These are phyloP conservation scores for Metarhizium humberi DNA, from an alignment of 2,329 filamentous ascomycete genomes.

Conservation along the genomic window DNA sequence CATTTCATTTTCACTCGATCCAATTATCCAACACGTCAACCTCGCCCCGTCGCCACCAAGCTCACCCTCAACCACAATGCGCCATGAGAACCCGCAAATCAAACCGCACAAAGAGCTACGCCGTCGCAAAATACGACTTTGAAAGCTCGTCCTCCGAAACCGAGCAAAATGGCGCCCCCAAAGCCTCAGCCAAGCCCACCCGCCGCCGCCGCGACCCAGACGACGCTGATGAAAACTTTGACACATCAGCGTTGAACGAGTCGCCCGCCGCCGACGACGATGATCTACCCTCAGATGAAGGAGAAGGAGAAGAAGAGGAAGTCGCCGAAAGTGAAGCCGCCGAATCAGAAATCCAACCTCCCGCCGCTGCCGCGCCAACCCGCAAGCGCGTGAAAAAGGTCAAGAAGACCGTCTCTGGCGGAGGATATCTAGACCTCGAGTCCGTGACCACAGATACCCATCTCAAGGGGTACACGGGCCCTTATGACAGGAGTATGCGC, in stretches of 20 bases:
- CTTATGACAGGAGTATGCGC: conserved; percentile 24
- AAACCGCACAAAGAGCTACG: conserved; percentile 25
- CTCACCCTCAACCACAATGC: background rate
- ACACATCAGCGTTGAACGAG: background rate
- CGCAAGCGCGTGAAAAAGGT: conserved; percentile 16
- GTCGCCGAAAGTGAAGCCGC: conserved; percentile 1
- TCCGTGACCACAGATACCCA: conserved; percentile 22
- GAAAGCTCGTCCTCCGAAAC: conserved; percentile 12
- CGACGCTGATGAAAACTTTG: conserved; percentile 11
- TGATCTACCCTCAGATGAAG: conserved; percentile 5
- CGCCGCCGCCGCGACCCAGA: conserved; percentile 9
- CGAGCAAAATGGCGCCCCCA: background rate
- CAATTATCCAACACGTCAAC: background rate
- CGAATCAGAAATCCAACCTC: background rate
- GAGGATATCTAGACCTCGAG: conserved; percentile 22
- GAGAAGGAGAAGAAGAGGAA: conserved; percentile 6
- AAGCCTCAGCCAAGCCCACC: background rate
- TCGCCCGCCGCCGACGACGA: background rate
- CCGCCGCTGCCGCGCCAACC: conserved; percentile 3
- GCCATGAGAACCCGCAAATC: conserved; percentile 28
- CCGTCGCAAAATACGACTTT: conserved; percentile 25
- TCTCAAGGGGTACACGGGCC: conserved; percentile 24
- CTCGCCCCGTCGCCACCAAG: background rate
- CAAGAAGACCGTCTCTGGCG: conserved; percentile 3
- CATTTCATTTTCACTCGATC: too few species aligned